Evolutionary conservation across 305 asterid genomes (phyloP), one percentile per base, ranked within the genome.

Genomic region (Withania somnifera): DNA sequence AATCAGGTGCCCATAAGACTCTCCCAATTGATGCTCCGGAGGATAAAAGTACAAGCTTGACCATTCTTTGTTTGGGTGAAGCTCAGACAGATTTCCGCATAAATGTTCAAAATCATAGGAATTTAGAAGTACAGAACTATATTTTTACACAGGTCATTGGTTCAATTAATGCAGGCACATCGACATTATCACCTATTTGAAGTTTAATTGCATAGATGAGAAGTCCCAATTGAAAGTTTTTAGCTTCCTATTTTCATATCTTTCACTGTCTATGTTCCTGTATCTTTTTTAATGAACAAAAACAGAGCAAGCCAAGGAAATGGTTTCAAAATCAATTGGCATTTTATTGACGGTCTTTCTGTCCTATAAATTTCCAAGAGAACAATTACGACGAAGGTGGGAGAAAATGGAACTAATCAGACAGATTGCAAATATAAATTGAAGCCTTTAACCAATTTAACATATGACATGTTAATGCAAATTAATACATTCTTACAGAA

Each of bases 21-120:
- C n/a, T n/a, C 83, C 60, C 88, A 85, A 85, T 90, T 60, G 90
- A 89, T 75, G 97, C 91, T 77, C 88, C 85, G 54, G 93, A 84
- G 78, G 82, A 84, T 88, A 85, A 87, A 45, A 57, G 75, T 45
- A 61, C 56, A 54, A 42, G 9, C 40, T 58, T 61, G 24, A 42
- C 60, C 81, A 73, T 56, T 82, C 64, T 82, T 82, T 76, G 79
- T 53, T 24, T 34, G 40, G 57, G 67, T 54, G 51, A 17, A 57
- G 78, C 80, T 54, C 71, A 78, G 52, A 57, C 38, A 1, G 17
- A 78, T 54, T 78, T 60, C 10, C 34, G 19, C 11, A 24, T 9
- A 57, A 40, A 36, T 14, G 68, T 38, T 78, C 57, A 79, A 71
- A 40, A 36, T 61, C 61, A 50, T 75, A 28, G 28, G 58, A 50